Evolutionary conservation across 108 stramenopile species (phyloP), one percentile per base, ranked within the genome.

Genomic region (Stephanodiscus minutulus): DNA sequence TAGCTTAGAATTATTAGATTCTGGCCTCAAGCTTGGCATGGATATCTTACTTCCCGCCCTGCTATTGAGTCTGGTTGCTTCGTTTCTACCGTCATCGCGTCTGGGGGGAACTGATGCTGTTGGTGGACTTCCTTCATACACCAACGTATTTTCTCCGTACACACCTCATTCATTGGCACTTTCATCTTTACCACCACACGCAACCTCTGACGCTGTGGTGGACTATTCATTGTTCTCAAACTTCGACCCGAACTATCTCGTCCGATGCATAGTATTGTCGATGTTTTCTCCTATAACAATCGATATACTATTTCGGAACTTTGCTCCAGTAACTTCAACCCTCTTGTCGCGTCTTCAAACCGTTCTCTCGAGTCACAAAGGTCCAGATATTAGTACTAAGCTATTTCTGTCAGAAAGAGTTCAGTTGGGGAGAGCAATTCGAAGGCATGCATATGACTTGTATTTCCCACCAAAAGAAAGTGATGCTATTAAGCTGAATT

Each of bases 391-490:
- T 5, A 49, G 55, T 8, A 44, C 73, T 48, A 57, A 44, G 53
- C 36, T 25, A 18, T 28, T 44, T 49, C n/a, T 74, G 39, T 28
- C 29, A 15, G 56, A 74, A 64, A 44, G 73, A 59, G 64, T 74
- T 48, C 24, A n/a, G 35, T 18, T 20, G 33, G 73, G 73, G 48
- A 54, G 73, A 28, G 73, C 39, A 27, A 48, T 65, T 13, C 53
- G 73, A 22, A 64, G 57, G 24, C 64, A 65, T 35, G 48, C 17
- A 36, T 74, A 66, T 52, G 73, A 74, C 47, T 74, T 74, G 64
- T 74, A 66, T 48, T 65, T 73, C 2, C 73, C 64, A 36, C 73
- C 64, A n/a, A 43, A 56, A 18, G 9, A 15, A 24, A 41, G 7
- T 2, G 41, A 35, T 35, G 62, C 44, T 35, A 20, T 33, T 3